A percentile compares a stretch with the other conserved stretches of the same genome.
Evolutionary conservation across 768 basidiomycete genomes (phyloP).

Genomic region (Tulasnella sp.): DNA sequence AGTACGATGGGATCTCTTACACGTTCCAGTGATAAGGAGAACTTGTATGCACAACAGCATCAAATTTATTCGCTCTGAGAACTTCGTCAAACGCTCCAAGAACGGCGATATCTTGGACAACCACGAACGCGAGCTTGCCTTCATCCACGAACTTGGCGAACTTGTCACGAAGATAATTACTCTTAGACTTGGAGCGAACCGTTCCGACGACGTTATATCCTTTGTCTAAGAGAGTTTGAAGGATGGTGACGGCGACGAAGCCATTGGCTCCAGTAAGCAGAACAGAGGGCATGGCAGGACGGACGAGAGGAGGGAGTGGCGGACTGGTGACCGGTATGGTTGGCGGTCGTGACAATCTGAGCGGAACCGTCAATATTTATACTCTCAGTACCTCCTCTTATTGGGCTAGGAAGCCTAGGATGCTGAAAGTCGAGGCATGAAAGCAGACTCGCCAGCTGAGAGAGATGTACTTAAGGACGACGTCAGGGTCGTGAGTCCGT

Average conservation of each 20-base stretch:
- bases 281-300: background rate
- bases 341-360: too few species aligned
- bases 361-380: too few species aligned
- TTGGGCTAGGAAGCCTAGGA: too few species aligned
- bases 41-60: constrained; percentile 26
- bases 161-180: background rate
- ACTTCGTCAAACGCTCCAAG: constrained; percentile 19
- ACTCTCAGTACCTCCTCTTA: too few species aligned
- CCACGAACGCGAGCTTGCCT: background rate
- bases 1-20: background rate
- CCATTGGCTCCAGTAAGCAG: constrained; percentile 25
- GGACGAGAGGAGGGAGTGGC: too few species aligned
- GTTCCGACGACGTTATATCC: constrained; percentile 27
- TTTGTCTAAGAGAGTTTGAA: constrained; percentile 14
- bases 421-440: too few species aligned
- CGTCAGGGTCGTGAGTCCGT: too few species aligned
- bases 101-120: constrained; percentile 26
- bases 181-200: constrained; percentile 22
- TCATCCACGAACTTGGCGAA: background rate
- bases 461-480: too few species aligned
- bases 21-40: constrained; percentile 21
- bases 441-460: too few species aligned
- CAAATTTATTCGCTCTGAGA: background rate
- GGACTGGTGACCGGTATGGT: too few species aligned
- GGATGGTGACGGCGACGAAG: constrained; percentile 6